A percentile compares a stretch with the other conserved stretches of the same genome.
Evolutionary conservation across 805 yeast species (phyloP).

Genomic region (Suhomyces sp.): DNA sequence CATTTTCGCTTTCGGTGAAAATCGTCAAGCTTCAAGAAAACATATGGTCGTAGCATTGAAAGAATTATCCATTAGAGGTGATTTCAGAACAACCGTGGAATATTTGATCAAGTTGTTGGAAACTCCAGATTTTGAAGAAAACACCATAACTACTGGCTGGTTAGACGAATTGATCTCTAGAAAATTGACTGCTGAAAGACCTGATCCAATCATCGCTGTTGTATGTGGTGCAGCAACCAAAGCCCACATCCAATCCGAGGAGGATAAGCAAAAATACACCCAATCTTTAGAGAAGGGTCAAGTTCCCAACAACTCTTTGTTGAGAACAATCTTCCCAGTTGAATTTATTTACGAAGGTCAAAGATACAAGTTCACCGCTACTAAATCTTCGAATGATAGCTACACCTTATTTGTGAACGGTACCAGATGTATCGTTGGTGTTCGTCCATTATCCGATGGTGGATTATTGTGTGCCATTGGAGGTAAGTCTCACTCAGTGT

Average conservation of each 20-base stretch:
- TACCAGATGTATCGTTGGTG: conserved; percentile 83
- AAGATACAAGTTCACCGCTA: conserved; percentile 92
- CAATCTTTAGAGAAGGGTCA: conserved; percentile 91
- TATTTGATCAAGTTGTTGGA: conserved; percentile 91
- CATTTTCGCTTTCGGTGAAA: conserved; percentile 98
- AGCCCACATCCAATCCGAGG: conserved; percentile 78
- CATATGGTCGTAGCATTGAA: conserved; percentile 98
- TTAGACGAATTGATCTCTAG: conserved; percentile 92
- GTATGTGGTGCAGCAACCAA: conserved; percentile 98
- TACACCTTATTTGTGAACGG: conserved; percentile 93
- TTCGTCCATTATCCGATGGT: conserved; percentile 88
- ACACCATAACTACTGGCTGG: conserved; percentile 99
- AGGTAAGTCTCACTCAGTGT: conserved; percentile 91
- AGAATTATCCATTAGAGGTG: conserved; percentile 96
- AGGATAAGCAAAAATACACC: conserved; percentile 64
- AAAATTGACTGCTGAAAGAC: conserved; percentile 95
- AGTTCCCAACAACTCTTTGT: conserved; percentile 76
- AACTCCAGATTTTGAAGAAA: conserved; percentile 94
- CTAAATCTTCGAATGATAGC: conserved; percentile 80
- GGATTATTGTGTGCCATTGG: conserved; percentile 84
- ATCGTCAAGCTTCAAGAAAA: conserved; percentile 95
- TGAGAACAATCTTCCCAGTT: conserved; percentile 86
- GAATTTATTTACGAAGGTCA: conserved; percentile 95
- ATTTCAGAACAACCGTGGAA: conserved; percentile 96
- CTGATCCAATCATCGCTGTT: conserved; percentile 86